These are phyloP conservation scores for Grifola frondosa DNA, from an alignment of 1,284 basidiomycete genomes.

Conservation along the genomic window DNA sequence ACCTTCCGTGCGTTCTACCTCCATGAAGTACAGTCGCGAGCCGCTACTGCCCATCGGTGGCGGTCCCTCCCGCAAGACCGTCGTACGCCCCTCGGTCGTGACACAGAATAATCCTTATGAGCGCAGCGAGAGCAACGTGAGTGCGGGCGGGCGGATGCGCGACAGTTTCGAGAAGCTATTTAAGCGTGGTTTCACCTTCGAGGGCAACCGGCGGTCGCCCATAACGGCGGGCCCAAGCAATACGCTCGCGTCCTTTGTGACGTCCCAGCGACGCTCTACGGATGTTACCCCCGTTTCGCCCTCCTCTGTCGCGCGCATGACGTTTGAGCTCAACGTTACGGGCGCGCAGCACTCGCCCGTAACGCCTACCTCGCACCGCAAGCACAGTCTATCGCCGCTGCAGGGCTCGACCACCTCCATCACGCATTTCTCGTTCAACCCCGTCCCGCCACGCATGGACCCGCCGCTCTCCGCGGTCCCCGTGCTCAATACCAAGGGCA, in stretches of 20 bases:
- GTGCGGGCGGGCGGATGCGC: conserved; percentile 44
- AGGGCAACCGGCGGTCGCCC: conserved; percentile 39
- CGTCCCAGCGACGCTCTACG: conserved; percentile 20
- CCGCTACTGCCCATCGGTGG: conserved; percentile 57
- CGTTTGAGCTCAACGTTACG: conserved; percentile 26
- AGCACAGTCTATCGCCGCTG: conserved; percentile 22
- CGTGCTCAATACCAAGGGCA: conserved; percentile 37
- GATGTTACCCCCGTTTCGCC: conserved; percentile 26
- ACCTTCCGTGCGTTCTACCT: conserved; percentile 31
- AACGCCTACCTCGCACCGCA: conserved; percentile 24
- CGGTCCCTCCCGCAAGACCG: conserved; percentile 18
- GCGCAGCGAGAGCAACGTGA: conserved; percentile 29
- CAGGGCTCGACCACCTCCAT: conserved; percentile 28
- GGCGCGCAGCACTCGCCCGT: conserved; percentile 12
- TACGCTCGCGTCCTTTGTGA: conserved; percentile 7
- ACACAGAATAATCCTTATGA: conserved; percentile 29
- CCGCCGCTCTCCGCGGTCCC: conserved; percentile 46
- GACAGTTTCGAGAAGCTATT: conserved; percentile 56
- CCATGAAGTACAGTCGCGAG: conserved; percentile 62
- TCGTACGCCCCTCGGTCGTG: conserved; percentile 28
- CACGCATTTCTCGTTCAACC: conserved; percentile 40
- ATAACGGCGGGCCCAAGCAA: conserved; percentile 22
- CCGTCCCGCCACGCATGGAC: conserved; percentile 31
- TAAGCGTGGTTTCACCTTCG: conserved; percentile 54
- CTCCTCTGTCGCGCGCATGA: conserved; percentile 16